These are phyloP conservation scores for Pyricularia sp. DNA, from an alignment of 2,329 filamentous ascomycete genomes.

Conservation along the genomic window DNA sequence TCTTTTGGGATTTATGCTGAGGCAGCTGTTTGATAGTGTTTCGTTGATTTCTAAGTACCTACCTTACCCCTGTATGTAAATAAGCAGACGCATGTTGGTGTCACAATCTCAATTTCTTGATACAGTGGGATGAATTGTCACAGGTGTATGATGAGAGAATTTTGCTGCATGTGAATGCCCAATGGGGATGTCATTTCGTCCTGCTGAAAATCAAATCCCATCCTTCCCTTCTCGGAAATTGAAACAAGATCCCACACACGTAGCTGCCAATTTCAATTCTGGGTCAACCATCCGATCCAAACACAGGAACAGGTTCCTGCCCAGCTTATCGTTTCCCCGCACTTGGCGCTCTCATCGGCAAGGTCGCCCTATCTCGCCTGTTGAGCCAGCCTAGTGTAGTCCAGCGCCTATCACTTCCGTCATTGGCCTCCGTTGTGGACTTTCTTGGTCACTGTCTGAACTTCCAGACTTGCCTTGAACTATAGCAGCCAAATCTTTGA, in stretches of 20 bases:
- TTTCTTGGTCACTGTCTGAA: background rate
- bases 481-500: background rate
- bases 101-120: too few species aligned
- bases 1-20: background rate
- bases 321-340: background rate
- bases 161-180: too few species aligned
- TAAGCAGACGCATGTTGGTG: background rate
- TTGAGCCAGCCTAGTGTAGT: background rate
- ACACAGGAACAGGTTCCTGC: background rate
- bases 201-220: too few species aligned
- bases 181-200: too few species aligned
- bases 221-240: too few species aligned
- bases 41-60: background rate
- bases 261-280: background rate
- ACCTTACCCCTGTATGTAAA: too few species aligned
- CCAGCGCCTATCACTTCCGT: background rate
- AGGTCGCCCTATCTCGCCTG: background rate
- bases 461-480: background rate
- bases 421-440: background rate
- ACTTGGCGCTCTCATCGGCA: background rate
- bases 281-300: too few species aligned
- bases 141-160: too few species aligned
- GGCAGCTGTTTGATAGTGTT: background rate
- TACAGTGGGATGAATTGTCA: too few species aligned
- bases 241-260: too few species aligned